A percentile compares a stretch with the other conserved stretches of the same genome.
phyloP scores from a whole-genome alignment of 1,284 basidiomycete species.

The Porodaedalea pini region DNA sequence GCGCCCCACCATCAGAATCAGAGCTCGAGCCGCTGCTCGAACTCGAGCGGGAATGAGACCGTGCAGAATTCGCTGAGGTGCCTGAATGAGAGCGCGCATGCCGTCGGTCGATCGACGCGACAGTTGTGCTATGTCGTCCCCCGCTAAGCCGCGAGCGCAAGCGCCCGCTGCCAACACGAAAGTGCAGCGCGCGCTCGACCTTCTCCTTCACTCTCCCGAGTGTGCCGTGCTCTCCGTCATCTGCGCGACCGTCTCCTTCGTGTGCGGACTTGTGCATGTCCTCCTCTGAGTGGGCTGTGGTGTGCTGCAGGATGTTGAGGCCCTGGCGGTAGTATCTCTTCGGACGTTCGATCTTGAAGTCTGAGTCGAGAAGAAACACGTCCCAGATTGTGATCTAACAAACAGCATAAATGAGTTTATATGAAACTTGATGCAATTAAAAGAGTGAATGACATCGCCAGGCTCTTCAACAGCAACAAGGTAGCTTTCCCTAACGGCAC shows the following conservation, averaged over 20 bases:
- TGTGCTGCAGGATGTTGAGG: slow-evolving; percentile 54
- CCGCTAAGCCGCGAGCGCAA: not conserved
- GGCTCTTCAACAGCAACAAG: slow-evolving; percentile 86
- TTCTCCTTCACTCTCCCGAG: slow-evolving; percentile 24
- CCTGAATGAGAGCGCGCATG: slow-evolving; percentile 10
- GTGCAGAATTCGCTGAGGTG: slow-evolving; percentile 28
- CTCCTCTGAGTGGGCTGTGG: slow-evolving; percentile 30
- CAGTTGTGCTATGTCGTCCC: slow-evolving; percentile 8
- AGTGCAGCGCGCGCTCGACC: slow-evolving; percentile 17
- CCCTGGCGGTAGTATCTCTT: slow-evolving; percentile 76
- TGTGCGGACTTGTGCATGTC: slow-evolving; percentile 10
- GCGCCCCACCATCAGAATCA: slow-evolving; percentile 29
- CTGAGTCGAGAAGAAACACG: slow-evolving; percentile 89
- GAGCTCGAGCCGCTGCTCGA: slow-evolving; percentile 12
- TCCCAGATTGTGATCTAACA: slow-evolving; percentile 80
- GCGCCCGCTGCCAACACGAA: slow-evolving; percentile 3
- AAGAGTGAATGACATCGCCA: slow-evolving; percentile 62
- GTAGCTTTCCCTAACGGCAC: slow-evolving; percentile 91
- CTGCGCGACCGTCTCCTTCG: slow-evolving; percentile 18
- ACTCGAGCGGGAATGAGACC: slow-evolving; percentile 34
- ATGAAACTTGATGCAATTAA: slow-evolving; percentile 1
- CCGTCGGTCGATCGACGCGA: slow-evolving; percentile 5
- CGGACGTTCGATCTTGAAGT: slow-evolving; percentile 84
- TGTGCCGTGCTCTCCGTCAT: slow-evolving; percentile 17
- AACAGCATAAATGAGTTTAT: not conserved